Evolutionary conservation across 495 filamentous ascomycete genomes (phyloP).

Genomic region (Friedmanniomyces endolithicus): DNA sequence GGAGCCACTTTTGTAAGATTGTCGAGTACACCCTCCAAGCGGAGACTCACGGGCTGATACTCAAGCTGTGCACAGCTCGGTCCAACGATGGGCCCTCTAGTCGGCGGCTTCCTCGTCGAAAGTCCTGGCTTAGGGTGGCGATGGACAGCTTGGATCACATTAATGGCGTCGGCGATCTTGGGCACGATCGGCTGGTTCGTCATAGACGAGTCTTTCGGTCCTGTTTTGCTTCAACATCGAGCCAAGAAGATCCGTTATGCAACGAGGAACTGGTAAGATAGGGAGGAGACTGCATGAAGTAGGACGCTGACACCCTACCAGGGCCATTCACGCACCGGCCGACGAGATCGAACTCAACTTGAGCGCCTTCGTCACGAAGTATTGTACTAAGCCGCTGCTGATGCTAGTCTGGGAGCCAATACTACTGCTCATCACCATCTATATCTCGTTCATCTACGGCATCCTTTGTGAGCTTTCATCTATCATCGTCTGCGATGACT

Average conservation of each 20-base stretch:
- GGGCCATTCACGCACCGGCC: conserved; percentile 34
- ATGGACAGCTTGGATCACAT: conserved; percentile 28
- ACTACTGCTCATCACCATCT: conserved; percentile 37
- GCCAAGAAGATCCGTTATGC: conserved; percentile 43
- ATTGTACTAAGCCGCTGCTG: conserved; percentile 33
- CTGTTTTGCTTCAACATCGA: conserved; percentile 39
- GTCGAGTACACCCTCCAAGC: no score
- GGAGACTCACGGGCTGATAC: no score
- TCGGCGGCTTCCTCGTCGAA: conserved; percentile 25
- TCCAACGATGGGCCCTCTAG: conserved; percentile 45
- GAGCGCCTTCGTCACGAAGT: not conserved
- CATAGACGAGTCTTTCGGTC: conserved; percentile 47
- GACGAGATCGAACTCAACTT: conserved; percentile 40
- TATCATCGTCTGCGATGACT: no score
- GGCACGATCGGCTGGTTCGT: conserved; percentile 33
- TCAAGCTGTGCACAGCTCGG: no score
- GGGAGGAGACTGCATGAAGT: not conserved
- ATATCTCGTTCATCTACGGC: conserved; percentile 29
- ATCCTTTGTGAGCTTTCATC: not conserved
- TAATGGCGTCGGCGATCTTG: not conserved
- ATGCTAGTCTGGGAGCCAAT: conserved; percentile 50
- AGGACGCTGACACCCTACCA: not conserved
- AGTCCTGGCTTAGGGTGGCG: conserved; percentile 45
- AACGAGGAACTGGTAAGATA: conserved; percentile 41
- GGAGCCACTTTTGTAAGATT: conserved; percentile 42